A percentile compares a stretch with the other conserved stretches of the same genome.
Conservation (phyloP, 2,329 filamentous ascomycete genomes). For the Cytospora piceae region DNA sequence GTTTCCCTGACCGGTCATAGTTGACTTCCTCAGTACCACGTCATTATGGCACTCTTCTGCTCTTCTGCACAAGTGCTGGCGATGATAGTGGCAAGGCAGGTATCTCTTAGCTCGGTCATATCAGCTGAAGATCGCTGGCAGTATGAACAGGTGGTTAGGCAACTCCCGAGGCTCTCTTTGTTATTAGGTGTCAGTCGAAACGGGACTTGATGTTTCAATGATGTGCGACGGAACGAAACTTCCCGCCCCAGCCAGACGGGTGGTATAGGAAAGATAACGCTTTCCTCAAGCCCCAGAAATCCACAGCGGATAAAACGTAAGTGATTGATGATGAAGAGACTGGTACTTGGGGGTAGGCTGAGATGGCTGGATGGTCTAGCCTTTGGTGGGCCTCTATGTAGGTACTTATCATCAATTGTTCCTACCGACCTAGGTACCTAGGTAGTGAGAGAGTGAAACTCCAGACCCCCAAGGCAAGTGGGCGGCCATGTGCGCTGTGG, state of each 20-base stretch:
- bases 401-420: too few species aligned
- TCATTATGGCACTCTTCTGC: background rate
- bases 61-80: background rate
- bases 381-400: background rate
- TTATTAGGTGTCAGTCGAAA: background rate
- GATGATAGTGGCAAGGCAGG: background rate
- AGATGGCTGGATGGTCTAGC: too few species aligned
- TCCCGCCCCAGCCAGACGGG: too few species aligned
- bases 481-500: too few species aligned
- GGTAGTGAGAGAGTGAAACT: too few species aligned
- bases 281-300: constrained; percentile 14
- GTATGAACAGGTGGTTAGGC: too few species aligned
- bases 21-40: background rate
- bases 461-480: too few species aligned
- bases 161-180: background rate
- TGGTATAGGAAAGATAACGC: background rate
- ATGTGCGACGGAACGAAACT: background rate
- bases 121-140: background rate
- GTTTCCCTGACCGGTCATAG: too few species aligned
- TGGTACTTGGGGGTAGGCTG: too few species aligned
- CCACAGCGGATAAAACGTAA: constrained; percentile 19
- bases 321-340: constrained; percentile 19
- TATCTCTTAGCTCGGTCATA: background rate
- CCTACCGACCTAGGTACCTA: background rate
- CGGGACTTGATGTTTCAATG: background rate